Conservation (phyloP, 2,329 filamentous ascomycete genomes). For the Zopfia rhizophila region DNA sequence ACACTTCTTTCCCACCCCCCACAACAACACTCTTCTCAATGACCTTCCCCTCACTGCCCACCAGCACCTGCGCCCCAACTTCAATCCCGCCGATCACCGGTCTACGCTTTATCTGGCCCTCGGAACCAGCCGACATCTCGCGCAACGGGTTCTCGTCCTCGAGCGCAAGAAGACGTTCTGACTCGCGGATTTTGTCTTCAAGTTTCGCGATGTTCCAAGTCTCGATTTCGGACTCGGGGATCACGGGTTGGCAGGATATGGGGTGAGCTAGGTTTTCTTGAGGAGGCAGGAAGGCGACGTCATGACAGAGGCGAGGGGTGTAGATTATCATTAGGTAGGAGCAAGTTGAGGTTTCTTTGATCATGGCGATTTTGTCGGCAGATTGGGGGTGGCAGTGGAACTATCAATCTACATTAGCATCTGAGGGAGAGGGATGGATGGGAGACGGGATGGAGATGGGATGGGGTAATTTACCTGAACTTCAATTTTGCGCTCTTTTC, state of each 20-base stretch:
- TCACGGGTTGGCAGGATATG: constrained; percentile 79
- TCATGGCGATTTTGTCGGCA: constrained; percentile 83
- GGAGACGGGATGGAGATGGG: background rate
- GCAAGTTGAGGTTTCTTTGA: constrained; percentile 92
- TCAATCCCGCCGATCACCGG: constrained; percentile 67
- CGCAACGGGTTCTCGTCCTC: constrained; percentile 41
- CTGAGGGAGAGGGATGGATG: constrained; percentile 14
- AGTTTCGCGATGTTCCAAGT: constrained; percentile 54
- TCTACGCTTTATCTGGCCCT: constrained; percentile 48
- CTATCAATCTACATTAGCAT: constrained; percentile 45
- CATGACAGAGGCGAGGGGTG: constrained; percentile 86
- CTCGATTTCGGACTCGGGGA: constrained; percentile 65
- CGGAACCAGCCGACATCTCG: constrained; percentile 39
- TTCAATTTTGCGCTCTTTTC: constrained; percentile 82
- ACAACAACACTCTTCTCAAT: constrained; percentile 65
- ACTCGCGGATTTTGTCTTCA: constrained; percentile 42
- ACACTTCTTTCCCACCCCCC: constrained; percentile 64
- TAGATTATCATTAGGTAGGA: constrained; percentile 94
- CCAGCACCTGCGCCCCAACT: constrained; percentile 66
- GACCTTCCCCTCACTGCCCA: constrained; percentile 65
- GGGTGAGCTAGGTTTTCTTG: constrained; percentile 79
- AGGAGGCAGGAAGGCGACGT: constrained; percentile 85
- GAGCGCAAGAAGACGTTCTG: constrained; percentile 38
- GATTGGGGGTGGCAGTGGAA: constrained; percentile 82
- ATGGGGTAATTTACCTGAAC: constrained; percentile 68